Evolutionary conservation across 805 yeast genomes (phyloP).

Genomic region (Clavispora phyllophila): DNA sequence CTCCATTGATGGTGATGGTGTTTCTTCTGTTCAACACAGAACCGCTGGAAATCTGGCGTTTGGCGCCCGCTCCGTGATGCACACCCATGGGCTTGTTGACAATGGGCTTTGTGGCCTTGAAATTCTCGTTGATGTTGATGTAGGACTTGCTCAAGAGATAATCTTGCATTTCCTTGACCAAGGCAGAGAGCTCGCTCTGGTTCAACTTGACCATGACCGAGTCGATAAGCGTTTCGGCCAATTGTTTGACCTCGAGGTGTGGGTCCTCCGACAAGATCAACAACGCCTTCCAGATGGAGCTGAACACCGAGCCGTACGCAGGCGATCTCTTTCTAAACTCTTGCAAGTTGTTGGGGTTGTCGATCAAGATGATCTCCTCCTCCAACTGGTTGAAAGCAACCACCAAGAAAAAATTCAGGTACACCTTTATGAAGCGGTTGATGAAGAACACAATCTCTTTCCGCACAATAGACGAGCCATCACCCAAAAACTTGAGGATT

Average conservation of each 20-base stretch:
- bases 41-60: constrained; percentile 20
- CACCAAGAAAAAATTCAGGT: constrained; percentile 71
- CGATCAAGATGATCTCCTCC: constrained; percentile 67
- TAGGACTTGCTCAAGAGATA: constrained; percentile 50
- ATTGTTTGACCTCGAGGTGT: constrained; percentile 67
- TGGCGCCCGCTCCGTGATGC: constrained; percentile 10
- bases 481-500: constrained; percentile 64
- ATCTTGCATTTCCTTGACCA: constrained; percentile 62
- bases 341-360: constrained; percentile 55
- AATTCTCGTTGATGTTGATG: constrained; percentile 34
- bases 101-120: constrained; percentile 37
- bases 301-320: constrained; percentile 81
- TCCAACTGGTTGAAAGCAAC: constrained; percentile 82
- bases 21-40: constrained; percentile 19
- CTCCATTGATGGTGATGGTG: constrained; percentile 25
- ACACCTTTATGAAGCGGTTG: constrained; percentile 65
- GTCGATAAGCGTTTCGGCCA: constrained; percentile 74
- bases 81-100: constrained; percentile 22
- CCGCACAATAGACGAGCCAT: constrained; percentile 86
- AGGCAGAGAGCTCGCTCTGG: constrained; percentile 59
- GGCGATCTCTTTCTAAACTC: constrained; percentile 65
- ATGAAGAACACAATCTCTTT: constrained; percentile 77
- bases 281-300: constrained; percentile 83
- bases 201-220: constrained; percentile 59
- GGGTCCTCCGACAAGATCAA: constrained; percentile 84